These are phyloP conservation scores for Udeniomyces megalosporus DNA, from an alignment of 768 basidiomycete genomes.

Conservation along the genomic window DNA sequence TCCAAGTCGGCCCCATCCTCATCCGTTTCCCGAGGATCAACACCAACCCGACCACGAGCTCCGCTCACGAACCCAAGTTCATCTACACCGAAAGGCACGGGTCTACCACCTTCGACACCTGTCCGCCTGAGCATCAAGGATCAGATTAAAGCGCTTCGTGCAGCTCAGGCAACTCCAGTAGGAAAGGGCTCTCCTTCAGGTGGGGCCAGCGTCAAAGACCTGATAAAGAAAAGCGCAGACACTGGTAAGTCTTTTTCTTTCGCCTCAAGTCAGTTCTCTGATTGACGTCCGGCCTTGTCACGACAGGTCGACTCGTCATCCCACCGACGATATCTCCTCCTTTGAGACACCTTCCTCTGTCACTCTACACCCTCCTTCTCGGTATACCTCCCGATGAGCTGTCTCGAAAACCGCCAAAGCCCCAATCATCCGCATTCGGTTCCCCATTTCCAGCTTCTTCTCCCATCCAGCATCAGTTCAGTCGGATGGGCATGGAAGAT, in stretches of 20 bases:
- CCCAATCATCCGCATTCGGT: not conserved
- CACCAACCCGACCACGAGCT: no score
- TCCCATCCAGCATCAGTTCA: not conserved
- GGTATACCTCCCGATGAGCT: conserved; percentile 10
- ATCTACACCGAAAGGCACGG: not conserved
- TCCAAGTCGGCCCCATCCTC: no score
- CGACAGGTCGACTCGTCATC: conserved; percentile 9
- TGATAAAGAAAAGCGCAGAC: conserved; percentile 1
- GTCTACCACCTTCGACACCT: not conserved
- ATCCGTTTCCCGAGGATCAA: no score
- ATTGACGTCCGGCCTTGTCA: no score
- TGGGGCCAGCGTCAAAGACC: not conserved
- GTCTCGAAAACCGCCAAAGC: not conserved
- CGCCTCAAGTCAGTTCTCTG: not conserved
- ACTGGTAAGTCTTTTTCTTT: not conserved
- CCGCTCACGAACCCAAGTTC: not conserved
- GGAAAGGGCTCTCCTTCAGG: not conserved
- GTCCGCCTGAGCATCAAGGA: conserved; percentile 3
- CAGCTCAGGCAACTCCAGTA: conserved; percentile 9
- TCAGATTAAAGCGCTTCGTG: conserved; percentile 10
- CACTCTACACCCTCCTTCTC: conserved; percentile 11
- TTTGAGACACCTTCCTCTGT: conserved; percentile 7
- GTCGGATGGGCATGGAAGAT: not conserved
- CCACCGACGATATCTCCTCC: not conserved
- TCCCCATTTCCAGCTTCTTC: not conserved